These are phyloP conservation scores for Cruciata laevipes DNA, from an alignment of 257 asterid species.

Conservation along the genomic window DNA sequence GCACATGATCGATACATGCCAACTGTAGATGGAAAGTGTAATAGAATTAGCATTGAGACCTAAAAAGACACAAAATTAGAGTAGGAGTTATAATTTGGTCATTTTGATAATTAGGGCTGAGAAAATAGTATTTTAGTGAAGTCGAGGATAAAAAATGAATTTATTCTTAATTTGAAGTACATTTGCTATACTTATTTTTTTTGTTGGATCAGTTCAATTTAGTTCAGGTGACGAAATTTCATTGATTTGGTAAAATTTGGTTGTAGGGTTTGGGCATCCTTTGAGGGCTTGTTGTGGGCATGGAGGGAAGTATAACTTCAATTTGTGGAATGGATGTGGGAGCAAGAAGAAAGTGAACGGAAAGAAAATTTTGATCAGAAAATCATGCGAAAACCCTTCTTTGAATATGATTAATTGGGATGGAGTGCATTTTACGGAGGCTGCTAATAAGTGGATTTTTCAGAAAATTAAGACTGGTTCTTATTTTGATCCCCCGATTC, in stretches of 20 bases:
- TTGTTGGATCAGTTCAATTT: too few species aligned
- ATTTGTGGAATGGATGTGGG: slow-evolving; percentile 54
- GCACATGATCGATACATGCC: too few species aligned
- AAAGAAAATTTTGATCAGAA: slow-evolving; percentile 50
- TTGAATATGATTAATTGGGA: slow-evolving; percentile 61
- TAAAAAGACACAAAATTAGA: too few species aligned
- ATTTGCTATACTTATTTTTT: too few species aligned
- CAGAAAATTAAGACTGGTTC: slow-evolving; percentile 60
- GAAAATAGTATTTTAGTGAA: too few species aligned
- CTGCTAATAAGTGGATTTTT: slow-evolving; percentile 69
- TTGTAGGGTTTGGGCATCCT: slow-evolving; percentile 64
- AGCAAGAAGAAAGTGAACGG: slow-evolving; percentile 51
- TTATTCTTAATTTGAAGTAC: too few species aligned
- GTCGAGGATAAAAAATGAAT: too few species aligned
- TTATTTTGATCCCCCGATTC: slow-evolving; percentile 72
- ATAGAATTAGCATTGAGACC: too few species aligned
- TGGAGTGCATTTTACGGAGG: slow-evolving; percentile 73
- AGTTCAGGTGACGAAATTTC: too few species aligned
- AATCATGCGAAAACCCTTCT: slow-evolving; percentile 67
- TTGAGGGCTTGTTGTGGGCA: slow-evolving; percentile 79
- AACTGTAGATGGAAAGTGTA: too few species aligned
- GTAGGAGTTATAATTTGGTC: too few species aligned
- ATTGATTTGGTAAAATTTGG: background rate
- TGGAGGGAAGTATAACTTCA: slow-evolving; percentile 85
- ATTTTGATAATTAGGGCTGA: too few species aligned